Evolutionary conservation across 768 basidiomycete species (phyloP).

Genomic region (Mycena latifolia): DNA sequence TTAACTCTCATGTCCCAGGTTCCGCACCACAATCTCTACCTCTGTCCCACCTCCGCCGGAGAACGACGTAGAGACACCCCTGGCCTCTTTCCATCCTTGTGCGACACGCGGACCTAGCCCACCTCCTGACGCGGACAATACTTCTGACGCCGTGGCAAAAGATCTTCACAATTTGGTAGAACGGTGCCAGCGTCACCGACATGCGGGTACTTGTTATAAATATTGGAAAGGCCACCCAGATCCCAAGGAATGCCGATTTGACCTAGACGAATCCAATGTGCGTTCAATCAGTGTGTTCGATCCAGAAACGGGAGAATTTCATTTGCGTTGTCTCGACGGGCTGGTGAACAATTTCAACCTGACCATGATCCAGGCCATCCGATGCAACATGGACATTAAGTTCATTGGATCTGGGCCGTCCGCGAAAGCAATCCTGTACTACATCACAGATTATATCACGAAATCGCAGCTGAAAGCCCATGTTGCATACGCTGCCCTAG

Average conservation of each 20-base stretch:
- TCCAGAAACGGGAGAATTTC: not conserved
- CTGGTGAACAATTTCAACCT: not conserved
- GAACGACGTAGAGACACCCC: no score
- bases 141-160: no score
- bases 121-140: no score
- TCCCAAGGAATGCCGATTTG: not conserved
- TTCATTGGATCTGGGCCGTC: not conserved
- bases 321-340: not conserved
- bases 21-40: not conserved
- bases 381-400: not conserved
- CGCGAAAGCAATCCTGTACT: not conserved
- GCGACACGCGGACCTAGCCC: no score
- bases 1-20: not conserved
- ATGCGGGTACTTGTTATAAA: no score
- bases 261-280: not conserved
- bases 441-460: conserved; percentile 5
- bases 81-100: no score
- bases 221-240: no score
- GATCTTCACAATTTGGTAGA: no score
- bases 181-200: no score
- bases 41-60: not conserved
- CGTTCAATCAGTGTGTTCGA: not conserved
- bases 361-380: not conserved
- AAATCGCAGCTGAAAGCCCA: conserved; percentile 4
- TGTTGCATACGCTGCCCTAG: not conserved